Conservation (phyloP, 805 yeast genomes). For the Kurtzmaniella fragi region DNA sequence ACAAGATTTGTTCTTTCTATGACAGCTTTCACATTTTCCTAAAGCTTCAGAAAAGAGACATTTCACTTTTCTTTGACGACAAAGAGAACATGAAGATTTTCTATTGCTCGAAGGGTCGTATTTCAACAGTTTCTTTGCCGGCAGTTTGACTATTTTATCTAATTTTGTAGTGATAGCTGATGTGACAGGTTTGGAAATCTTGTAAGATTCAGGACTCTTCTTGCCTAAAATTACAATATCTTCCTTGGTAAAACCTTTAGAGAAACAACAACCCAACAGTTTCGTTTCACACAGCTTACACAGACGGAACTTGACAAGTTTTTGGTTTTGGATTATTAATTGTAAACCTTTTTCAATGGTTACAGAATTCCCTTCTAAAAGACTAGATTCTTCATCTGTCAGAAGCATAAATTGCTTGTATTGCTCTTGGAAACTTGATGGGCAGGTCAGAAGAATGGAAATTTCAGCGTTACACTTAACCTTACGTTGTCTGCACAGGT, state of each 20-base stretch:
- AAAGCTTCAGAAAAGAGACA: constrained; percentile 28
- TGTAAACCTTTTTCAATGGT: neutral
- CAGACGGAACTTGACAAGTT: constrained; percentile 45
- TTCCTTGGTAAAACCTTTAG: constrained; percentile 63
- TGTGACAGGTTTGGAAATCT: neutral
- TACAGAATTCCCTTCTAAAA: neutral
- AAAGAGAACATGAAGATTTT: constrained; percentile 34
- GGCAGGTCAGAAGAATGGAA: constrained; percentile 24
- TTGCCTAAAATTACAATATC: constrained; percentile 42
- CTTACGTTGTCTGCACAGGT: constrained; percentile 61
- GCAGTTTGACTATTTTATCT: constrained; percentile 2
- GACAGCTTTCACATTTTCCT: constrained; percentile 37
- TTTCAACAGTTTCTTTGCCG: constrained; percentile 3
- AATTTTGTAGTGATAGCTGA: neutral
- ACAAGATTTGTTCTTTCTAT: constrained; percentile 32
- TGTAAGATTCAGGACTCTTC: constrained; percentile 6
- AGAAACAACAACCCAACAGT: constrained; percentile 45
- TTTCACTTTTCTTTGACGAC: constrained; percentile 41
- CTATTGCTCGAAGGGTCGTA: constrained; percentile 9
- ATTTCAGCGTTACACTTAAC: constrained; percentile 72
- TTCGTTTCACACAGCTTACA: constrained; percentile 53
- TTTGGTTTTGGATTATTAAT: constrained; percentile 17
- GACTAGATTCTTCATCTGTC: neutral
- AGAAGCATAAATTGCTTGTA: neutral
- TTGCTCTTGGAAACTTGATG: neutral